Base-by-base conservation (phyloP, 116 monocot genomes). In the Papilionanthe hybrid region DNA sequence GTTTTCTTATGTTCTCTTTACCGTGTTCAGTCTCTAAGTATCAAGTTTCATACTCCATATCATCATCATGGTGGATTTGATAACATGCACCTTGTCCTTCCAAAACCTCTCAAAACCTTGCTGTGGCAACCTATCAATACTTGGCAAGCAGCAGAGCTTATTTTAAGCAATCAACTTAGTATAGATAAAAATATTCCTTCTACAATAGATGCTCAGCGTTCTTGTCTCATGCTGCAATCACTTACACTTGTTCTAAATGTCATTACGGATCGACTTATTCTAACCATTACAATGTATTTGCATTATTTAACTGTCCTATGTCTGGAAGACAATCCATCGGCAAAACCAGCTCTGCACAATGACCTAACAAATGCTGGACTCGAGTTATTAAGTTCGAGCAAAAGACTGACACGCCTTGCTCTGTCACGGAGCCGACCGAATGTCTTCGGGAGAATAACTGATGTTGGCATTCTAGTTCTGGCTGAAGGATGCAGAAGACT, bases 331-430 rank as follows among this genome's bases (percentile, higher is more conserved):
- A 85, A 76, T 69, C 92, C 86, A 49, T 6, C 23, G 6, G 72
- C 77, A 11, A 85, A 91, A 43, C 83, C 88, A 72, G 73, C 60
- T 68, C 49, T 72, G 56, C 55, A 65, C 37, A 71, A 81, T 78
- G 96, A 94, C 72, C 75, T 96, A 78, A 86, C 92, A 27, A 89
- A 93, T 80, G 78, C 30, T 28, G 96, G 94, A 1, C 85, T 96
- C 85, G 89, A 88, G 58, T 81, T 83, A 48, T 79, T 96, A 79
- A 77, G 82, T 27, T 83, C 81, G n/a, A 87, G 83, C 44, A 78
- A 49, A 41, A 84, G 86, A 74, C 80, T 96, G 82, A 84, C 58
- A 58, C 60, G 66, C 42, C 92, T 96, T 42, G 89, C 90, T 75
- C 87, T 96, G 30, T 85, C 87, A 13, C 85, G 93, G 5, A 84